A percentile compares a stretch with the other conserved stretches of the same genome.
Evolutionary conservation across 2,329 filamentous ascomycete species (phyloP).

Genomic region (Cercospora sp.): DNA sequence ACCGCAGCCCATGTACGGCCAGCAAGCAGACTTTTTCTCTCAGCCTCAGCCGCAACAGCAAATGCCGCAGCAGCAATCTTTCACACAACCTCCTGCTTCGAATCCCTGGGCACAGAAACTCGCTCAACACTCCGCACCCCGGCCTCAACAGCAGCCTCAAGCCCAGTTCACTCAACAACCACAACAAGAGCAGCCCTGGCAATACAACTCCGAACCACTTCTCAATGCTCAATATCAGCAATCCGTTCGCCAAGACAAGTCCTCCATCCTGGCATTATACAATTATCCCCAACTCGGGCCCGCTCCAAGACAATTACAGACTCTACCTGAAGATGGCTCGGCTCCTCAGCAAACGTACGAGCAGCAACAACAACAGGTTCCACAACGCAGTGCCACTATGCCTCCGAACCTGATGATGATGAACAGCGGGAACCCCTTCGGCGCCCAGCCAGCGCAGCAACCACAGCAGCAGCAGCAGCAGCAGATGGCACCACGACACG

Average conservation of each 20-base stretch:
- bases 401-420: conserved; percentile 30
- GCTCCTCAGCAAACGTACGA: conserved; percentile 12
- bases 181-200: conserved; percentile 41
- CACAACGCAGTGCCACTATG: conserved; percentile 44
- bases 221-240: conserved; percentile 37
- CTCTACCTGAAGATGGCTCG: conserved; percentile 40
- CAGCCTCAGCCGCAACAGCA: conserved; percentile 24
- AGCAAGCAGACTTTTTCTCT: conserved; percentile 36
- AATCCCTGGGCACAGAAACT: conserved; percentile 29
- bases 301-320: conserved; percentile 40
- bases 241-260: conserved; percentile 63
- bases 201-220: conserved; percentile 25
- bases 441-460: not conserved
- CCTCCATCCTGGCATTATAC: conserved; percentile 75
- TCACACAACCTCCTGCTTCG: conserved; percentile 16
- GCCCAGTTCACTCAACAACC: conserved; percentile 36
- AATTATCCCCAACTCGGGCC: conserved; percentile 60
- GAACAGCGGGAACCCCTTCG: conserved; percentile 35
- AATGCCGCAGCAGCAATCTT: conserved; percentile 24
- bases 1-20: conserved; percentile 31
- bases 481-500: conserved; percentile 44
- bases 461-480: conserved; percentile 33
- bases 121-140: conserved; percentile 20
- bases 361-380: conserved; percentile 25
- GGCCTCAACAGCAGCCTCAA: conserved; percentile 37